Percentiles rank a stretch among this genome's conserved stretches.
Conservation (phyloP, 2,329 filamentous ascomycete species). For the Stagonosporopsis rhizophila region DNA sequence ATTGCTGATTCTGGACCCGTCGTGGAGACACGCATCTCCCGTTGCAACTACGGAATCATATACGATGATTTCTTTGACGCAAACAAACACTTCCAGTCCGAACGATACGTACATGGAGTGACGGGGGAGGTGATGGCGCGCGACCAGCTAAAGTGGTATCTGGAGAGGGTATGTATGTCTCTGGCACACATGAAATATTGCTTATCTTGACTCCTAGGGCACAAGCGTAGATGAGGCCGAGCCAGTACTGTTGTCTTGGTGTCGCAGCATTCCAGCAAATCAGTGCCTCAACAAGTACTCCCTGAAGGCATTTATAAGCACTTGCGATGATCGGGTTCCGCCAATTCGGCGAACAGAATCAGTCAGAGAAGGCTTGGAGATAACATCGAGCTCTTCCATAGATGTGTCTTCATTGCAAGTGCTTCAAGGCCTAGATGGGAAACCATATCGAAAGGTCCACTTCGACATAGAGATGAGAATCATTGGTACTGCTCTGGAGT, state of each 20-base stretch:
- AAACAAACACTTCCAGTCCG: neutral
- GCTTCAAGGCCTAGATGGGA: constrained; percentile 2
- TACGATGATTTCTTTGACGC: neutral
- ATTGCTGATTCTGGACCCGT: neutral
- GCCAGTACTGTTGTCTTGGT: constrained; percentile 5
- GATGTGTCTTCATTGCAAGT: neutral
- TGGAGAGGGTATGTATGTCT: neutral
- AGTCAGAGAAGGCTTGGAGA: neutral
- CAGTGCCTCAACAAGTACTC: neutral
- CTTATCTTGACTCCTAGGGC: neutral
- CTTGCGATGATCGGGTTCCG: constrained; percentile 1
- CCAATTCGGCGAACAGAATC: neutral
- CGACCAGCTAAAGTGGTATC: neutral
- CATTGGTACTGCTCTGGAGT: constrained; percentile 20
- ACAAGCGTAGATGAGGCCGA: neutral
- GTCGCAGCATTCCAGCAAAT: neutral
- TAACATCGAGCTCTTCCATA: neutral
- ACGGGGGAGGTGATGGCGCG: neutral
- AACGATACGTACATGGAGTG: neutral
- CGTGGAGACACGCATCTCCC: neutral
- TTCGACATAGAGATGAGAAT: constrained; percentile 21
- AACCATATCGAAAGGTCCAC: constrained; percentile 8
- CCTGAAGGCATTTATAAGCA: neutral
- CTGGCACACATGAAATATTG: neutral
- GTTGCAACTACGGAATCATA: neutral